Evolutionary conservation across 148 eudicot genomes (phyloP), one percentile per base, ranked within the genome.

Genomic region (Arbutus unedo): DNA sequence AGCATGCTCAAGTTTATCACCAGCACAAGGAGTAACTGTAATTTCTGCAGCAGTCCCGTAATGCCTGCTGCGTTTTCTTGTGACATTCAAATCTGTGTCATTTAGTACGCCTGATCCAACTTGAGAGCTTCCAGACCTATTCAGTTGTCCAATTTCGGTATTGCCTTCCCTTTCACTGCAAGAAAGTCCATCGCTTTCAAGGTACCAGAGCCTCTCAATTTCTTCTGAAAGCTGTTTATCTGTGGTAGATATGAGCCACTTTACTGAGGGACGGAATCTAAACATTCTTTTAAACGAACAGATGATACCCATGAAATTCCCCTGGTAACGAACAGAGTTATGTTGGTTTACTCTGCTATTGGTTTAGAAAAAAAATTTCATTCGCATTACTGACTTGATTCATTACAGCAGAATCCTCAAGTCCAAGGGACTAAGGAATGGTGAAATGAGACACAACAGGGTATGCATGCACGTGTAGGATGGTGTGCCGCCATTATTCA

Each of bases 61-160:
- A 44, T 84, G 83, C 78, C 89, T 87, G n/a, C 88, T 79, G 54
- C 89, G 92, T 88, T 92, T 95, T 83, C 92, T 91, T 79, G 83
- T 73, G 74, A 78, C 85, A 77, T 85, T 87, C 76, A 48, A 76
- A 60, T 79, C 74, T 15, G 89, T 67, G 15, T 51, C 84, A 79
- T 54, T 72, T 15, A 71, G n/a, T 51, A 45, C 50, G 64, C 68
- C 80, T 76, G 88, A 81, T 72, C 82, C 92, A 78, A 49, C 81
- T 79, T 86, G 88, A 77, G 85, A 76, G 75, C 83, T 70, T 81
- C 82, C 85, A 83, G 84, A 81, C 38, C 54, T 43, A 23, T 53
- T 77, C 66, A 50, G 83, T 19, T 81, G 85, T 43, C 74, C 71
- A 73, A 13, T 31, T 48, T 83, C 87, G 72, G 21, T 82, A 73